Evolutionary conservation across 2,329 filamentous ascomycete species (phyloP).

Genomic region (Apiospora arundinis): DNA sequence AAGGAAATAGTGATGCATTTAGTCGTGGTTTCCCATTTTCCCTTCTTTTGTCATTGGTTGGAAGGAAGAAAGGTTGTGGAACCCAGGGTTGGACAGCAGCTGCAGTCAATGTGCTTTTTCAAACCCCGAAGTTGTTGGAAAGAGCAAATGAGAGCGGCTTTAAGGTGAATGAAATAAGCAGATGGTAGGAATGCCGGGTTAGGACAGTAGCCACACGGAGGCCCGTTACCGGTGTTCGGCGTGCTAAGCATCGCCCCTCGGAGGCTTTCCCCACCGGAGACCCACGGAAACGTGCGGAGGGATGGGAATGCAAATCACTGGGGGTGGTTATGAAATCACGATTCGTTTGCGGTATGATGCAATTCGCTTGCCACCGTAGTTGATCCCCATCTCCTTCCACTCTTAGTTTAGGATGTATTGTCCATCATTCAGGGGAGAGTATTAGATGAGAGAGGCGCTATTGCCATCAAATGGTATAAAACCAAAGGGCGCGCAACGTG

Average conservation of each 20-base stretch:
- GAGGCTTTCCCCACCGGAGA: constrained; percentile 12
- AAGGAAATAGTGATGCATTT: not conserved
- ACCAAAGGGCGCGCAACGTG: too few relatives aligned
- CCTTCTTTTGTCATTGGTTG: not conserved
- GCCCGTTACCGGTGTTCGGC: not conserved
- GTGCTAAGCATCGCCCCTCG: not conserved
- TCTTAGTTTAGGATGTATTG: not conserved
- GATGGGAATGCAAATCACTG: not conserved
- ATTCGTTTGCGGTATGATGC: not conserved
- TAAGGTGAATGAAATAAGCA: not conserved
- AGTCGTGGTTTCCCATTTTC: not conserved
- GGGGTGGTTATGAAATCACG: not conserved
- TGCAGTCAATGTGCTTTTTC: not conserved
- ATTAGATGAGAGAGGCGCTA: not conserved
- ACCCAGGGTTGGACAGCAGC: not conserved
- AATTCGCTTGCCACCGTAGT: not conserved
- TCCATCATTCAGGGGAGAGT: not conserved
- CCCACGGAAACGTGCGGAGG: not conserved
- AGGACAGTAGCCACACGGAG: not conserved
- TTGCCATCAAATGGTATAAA: too few relatives aligned
- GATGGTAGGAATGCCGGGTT: constrained; percentile 2
- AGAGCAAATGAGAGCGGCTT: not conserved
- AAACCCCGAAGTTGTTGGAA: not conserved
- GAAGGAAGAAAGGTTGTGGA: not conserved
- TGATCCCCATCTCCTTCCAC: not conserved